A percentile compares a stretch with the other conserved stretches of the same genome.
Conservation (phyloP, 2,329 filamentous ascomycete species). For the Alternaria rosae region DNA sequence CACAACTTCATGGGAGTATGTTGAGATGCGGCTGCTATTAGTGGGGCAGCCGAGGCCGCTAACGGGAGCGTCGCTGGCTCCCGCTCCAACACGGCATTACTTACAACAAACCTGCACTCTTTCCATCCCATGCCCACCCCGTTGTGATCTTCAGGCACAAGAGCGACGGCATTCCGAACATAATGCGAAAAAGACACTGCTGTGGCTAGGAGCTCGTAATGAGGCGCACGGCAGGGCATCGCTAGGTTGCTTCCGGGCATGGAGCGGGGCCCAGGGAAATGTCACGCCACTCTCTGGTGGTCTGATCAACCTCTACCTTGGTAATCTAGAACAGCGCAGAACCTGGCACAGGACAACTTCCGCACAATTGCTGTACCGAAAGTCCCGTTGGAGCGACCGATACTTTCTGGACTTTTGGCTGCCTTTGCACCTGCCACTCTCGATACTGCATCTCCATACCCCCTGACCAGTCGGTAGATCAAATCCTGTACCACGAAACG, state of each 20-base stretch:
- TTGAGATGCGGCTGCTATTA: neutral
- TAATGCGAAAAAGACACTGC: neutral
- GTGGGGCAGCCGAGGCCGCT: slow-evolving; percentile 9
- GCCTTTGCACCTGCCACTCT: slow-evolving; percentile 20
- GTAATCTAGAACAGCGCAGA: slow-evolving; percentile 13
- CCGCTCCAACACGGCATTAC: slow-evolving; percentile 1
- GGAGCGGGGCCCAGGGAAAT: slow-evolving; percentile 25
- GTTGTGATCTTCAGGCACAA: neutral
- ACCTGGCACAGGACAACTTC: slow-evolving; percentile 18
- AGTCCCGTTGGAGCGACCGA: slow-evolving; percentile 23
- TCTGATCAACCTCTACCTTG: slow-evolving; percentile 32
- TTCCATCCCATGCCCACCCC: slow-evolving; percentile 1
- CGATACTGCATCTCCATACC: slow-evolving; percentile 14
- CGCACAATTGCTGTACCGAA: slow-evolving; percentile 20
- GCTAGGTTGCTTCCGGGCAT: slow-evolving; percentile 15
- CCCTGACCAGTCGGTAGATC: slow-evolving; percentile 15
- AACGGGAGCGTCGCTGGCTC: slow-evolving; percentile 11
- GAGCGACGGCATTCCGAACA: neutral
- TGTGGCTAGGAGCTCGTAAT: neutral
- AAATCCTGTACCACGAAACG: slow-evolving; percentile 8
- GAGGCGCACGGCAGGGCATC: slow-evolving; percentile 1
- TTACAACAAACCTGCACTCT: neutral
- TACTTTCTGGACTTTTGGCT: slow-evolving; percentile 8
- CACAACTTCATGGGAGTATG: neutral
- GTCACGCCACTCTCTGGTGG: slow-evolving; percentile 47